Percentiles rank a stretch among this genome's conserved stretches.
phyloP scores from a whole-genome alignment of 805 yeast genomes.

The Yarrowia bubula region DNA sequence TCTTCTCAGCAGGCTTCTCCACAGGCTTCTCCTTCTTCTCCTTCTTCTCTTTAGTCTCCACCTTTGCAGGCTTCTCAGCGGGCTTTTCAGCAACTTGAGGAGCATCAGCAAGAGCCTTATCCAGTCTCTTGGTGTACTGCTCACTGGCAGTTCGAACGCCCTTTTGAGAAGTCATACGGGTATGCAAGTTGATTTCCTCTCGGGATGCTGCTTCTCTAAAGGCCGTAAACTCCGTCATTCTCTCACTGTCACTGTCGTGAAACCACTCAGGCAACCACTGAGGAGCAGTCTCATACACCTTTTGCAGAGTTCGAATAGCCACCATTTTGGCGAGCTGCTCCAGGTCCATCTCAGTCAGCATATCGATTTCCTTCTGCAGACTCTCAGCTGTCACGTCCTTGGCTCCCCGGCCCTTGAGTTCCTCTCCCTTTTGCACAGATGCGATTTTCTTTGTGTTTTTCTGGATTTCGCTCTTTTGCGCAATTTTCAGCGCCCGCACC shows the following conservation, averaged over 20 bases:
- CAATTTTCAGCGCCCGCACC: conserved; percentile 7
- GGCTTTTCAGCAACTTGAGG: too few species aligned
- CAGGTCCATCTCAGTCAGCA: conserved; percentile 30
- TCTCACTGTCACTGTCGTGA: conserved; percentile 27
- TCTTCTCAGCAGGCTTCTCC: neutral
- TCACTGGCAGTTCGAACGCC: conserved; percentile 30
- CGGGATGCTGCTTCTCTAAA: conserved; percentile 23
- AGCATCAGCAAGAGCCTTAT: conserved; percentile 27
- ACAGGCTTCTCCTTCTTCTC: neutral
- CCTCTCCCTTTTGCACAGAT: neutral
- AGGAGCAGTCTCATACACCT: conserved; percentile 29
- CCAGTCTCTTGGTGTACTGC: conserved; percentile 27
- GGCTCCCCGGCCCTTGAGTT: conserved; percentile 3
- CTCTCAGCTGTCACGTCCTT: conserved; percentile 6
- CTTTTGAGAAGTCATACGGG: conserved; percentile 32
- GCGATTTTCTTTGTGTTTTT: neutral
- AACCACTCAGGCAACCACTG: conserved; percentile 17
- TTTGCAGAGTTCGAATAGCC: conserved; percentile 25
- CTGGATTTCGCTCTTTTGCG: conserved; percentile 1
- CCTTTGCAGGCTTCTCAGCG: conserved; percentile 2
- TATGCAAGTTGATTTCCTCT: conserved; percentile 31
- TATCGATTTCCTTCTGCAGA: conserved; percentile 31
- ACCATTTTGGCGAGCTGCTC: conserved; percentile 15
- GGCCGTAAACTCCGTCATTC: conserved; percentile 27
- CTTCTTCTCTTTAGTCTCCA: neutral